These are phyloP conservation scores for Nemania sp. DNA, from an alignment of 2,329 filamentous ascomycete genomes.

Conservation along the genomic window DNA sequence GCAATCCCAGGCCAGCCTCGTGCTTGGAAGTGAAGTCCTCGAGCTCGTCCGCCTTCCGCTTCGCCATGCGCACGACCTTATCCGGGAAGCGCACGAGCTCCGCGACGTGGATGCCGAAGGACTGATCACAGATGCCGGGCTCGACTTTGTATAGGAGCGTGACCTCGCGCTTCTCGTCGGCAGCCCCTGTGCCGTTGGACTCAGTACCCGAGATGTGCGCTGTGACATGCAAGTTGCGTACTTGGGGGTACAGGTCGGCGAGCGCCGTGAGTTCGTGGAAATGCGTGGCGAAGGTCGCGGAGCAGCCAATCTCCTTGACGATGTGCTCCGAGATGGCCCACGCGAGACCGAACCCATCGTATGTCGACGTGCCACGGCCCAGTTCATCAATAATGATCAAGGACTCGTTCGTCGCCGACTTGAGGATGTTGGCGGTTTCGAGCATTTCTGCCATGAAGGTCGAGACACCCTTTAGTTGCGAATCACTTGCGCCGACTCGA, in stretches of 20 bases:
- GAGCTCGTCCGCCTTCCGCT: constrained; percentile 95
- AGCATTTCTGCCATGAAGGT: constrained; percentile 99
- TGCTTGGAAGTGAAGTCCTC: constrained; percentile 91
- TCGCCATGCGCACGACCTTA: constrained; percentile 99
- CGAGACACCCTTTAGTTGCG: constrained; percentile 94
- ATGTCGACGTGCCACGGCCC: constrained; percentile 93
- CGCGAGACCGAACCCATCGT: constrained; percentile 97
- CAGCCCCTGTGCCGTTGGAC: constrained; percentile 41
- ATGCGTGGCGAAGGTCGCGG: constrained; percentile 94
- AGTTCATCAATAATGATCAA: constrained; percentile 99
- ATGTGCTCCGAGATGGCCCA: constrained; percentile 99
- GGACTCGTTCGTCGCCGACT: constrained; percentile 91
- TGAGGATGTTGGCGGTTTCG: constrained; percentile 97
- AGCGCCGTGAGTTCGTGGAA: constrained; percentile 97
- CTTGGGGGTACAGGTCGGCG: constrained; percentile 82
- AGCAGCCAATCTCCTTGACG: constrained; percentile 90
- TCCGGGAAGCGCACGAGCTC: constrained; percentile 95
- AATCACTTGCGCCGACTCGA: constrained; percentile 92
- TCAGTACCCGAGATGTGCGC: constrained; percentile 73
- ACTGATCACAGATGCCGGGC: constrained; percentile 93
- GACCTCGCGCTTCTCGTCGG: constrained; percentile 73
- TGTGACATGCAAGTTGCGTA: constrained; percentile 92
- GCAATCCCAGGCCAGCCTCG: constrained; percentile 56
- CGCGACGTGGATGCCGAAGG: constrained; percentile 97
- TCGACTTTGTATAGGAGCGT: constrained; percentile 97